Percentiles rank a stretch among this genome's conserved stretches.
Evolutionary conservation across 2,329 filamentous ascomycete genomes (phyloP).

Genomic region (Tympanopsis confertula): DNA sequence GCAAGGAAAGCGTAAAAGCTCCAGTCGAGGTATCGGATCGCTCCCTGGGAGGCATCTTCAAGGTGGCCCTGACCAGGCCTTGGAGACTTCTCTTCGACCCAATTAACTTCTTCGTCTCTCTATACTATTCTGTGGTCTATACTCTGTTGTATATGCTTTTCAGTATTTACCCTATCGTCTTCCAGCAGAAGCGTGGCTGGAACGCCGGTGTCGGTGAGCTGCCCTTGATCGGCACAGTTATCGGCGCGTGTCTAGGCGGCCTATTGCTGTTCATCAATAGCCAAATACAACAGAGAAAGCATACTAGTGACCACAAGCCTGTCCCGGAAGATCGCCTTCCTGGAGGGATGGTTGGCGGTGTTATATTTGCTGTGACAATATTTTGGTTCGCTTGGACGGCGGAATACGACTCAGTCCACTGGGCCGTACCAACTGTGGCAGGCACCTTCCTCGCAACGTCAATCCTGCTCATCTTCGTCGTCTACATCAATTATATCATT

Average conservation of each 20-base stretch:
- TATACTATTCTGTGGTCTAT: slow-evolving; percentile 41
- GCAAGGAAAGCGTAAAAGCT: slow-evolving; percentile 37
- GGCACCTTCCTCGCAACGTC: slow-evolving; percentile 29
- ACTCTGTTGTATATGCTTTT: slow-evolving; percentile 45
- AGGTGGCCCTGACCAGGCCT: slow-evolving; percentile 36
- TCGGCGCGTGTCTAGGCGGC: slow-evolving; percentile 23
- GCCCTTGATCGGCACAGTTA: slow-evolving; percentile 33
- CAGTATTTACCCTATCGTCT: slow-evolving; percentile 42
- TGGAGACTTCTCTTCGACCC: slow-evolving; percentile 41
- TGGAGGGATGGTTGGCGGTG: slow-evolving; percentile 31
- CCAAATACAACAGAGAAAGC: slow-evolving; percentile 25
- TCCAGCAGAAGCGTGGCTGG: slow-evolving; percentile 29
- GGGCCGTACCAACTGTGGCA: slow-evolving; percentile 23
- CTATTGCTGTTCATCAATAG: slow-evolving; percentile 27
- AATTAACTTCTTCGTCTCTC: slow-evolving; percentile 35
- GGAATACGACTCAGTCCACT: slow-evolving; percentile 22
- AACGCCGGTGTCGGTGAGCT: slow-evolving; percentile 31
- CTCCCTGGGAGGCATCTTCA: slow-evolving; percentile 31
- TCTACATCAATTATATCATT: slow-evolving; percentile 20
- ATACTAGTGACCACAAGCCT: slow-evolving; percentile 45
- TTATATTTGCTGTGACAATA: slow-evolving; percentile 38
- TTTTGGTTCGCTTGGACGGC: slow-evolving; percentile 53
- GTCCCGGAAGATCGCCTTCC: slow-evolving; percentile 45
- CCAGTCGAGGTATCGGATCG: slow-evolving; percentile 32
- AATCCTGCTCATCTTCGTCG: slow-evolving; percentile 19